Conservation (phyloP, 176 grass and related monocot species). For the Triticum aestivum region IWGSC_CS_RefSeq_v2.1 NC_057804.1:410764127-410764626, state of each 20-base stretch:
- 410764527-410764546: not conserved
- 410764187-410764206: conserved; percentile 77
- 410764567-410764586: conserved; percentile 6
- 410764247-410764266: conserved; percentile 86
- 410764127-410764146: conserved; percentile 43
- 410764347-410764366: conserved; percentile 9
- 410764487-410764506: not conserved
- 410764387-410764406: not conserved
- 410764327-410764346: not conserved
- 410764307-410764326: conserved; percentile 70
- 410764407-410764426: not conserved
- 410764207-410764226: conserved; percentile 96
- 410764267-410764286: conserved; percentile 94
- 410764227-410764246: conserved; percentile 81
- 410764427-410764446: conserved; percentile 15
- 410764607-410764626: not conserved
- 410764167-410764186: conserved; percentile 65
- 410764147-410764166: conserved; percentile 39
- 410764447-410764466: not conserved
- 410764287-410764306: conserved; percentile 80
- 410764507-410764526: not conserved
- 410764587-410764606: conserved; percentile 1
- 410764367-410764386: not conserved
- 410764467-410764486: not conserved
- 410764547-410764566: conserved; percentile 17